These are phyloP conservation scores for Aspergillus piperis DNA, from an alignment of 2,329 filamentous ascomycete species.

Conservation along the genomic window DNA sequence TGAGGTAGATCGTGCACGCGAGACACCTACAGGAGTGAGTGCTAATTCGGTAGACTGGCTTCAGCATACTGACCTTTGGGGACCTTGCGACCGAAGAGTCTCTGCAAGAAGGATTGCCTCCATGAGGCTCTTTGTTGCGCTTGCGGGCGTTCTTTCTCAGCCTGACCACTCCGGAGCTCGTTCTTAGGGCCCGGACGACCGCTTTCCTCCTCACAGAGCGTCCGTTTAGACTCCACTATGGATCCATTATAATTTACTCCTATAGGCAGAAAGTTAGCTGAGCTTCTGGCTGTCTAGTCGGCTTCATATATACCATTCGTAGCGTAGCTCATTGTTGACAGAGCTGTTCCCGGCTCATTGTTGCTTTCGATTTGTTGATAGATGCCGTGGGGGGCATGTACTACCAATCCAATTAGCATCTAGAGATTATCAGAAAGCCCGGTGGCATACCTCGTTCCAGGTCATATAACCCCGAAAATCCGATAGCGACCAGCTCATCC, in stretches of 20 bases:
- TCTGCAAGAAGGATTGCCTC: conserved; percentile 27
- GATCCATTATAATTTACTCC: conserved; percentile 13
- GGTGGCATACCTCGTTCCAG: conserved; percentile 29
- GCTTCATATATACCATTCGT: conserved; percentile 17
- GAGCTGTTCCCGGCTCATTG: conserved; percentile 7
- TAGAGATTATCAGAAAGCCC: background rate
- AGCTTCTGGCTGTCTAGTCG: background rate
- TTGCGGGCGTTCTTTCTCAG: background rate
- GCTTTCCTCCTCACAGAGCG: conserved; percentile 26
- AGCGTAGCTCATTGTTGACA: conserved; percentile 18
- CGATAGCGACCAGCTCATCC: conserved; percentile 33
- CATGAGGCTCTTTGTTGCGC: conserved; percentile 19
- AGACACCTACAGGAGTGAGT: conserved; percentile 23
- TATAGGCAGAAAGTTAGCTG: conserved; percentile 3
- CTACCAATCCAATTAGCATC: conserved; percentile 18
- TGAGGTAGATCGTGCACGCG: conserved; percentile 25
- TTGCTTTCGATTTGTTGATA: conserved; percentile 21
- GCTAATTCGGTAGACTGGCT: background rate
- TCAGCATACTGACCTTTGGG: conserved; percentile 24
- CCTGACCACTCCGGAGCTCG: conserved; percentile 12
- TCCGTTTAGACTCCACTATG: conserved; percentile 13
- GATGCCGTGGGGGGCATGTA: conserved; percentile 30
- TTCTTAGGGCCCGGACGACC: conserved; percentile 16
- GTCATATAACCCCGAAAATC: conserved; percentile 33
- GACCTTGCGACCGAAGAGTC: conserved; percentile 28